These are phyloP conservation scores for Gliomastix tumulicola DNA, from an alignment of 2,329 filamentous ascomycete species.

Conservation along the genomic window DNA sequence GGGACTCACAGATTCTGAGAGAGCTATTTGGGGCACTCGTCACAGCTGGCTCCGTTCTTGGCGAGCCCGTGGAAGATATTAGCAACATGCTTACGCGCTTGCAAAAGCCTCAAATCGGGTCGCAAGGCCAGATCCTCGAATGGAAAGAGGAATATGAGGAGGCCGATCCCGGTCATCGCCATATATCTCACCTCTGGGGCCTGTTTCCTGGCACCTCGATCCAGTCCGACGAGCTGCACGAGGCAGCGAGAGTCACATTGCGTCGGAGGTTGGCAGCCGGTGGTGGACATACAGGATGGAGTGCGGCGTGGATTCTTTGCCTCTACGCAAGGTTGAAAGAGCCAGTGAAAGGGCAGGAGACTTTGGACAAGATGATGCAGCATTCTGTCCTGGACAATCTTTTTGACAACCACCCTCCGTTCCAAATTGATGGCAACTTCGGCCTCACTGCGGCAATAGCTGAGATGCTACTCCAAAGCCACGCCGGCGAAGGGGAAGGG, in stretches of 20 bases:
- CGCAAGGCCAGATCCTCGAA: constrained; percentile 28
- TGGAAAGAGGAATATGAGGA: constrained; percentile 29
- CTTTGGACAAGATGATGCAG: neutral
- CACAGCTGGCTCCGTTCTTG: neutral
- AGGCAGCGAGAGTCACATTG: constrained; percentile 19
- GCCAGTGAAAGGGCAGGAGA: constrained; percentile 16
- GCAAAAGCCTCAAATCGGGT: constrained; percentile 8
- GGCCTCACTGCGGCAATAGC: constrained; percentile 34
- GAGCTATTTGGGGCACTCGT: constrained; percentile 6
- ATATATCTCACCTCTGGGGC: constrained; percentile 42
- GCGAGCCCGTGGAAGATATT: constrained; percentile 3
- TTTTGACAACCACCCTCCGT: constrained; percentile 20
- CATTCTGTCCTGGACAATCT: constrained; percentile 19
- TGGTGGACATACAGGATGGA: constrained; percentile 44
- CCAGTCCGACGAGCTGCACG: constrained; percentile 12
- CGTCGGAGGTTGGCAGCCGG: constrained; percentile 19
- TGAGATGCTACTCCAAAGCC: constrained; percentile 35
- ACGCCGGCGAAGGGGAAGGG: constrained; percentile 8
- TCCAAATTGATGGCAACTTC: constrained; percentile 45
- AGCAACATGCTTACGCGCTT: constrained; percentile 7
- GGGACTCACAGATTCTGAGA: constrained; percentile 7
- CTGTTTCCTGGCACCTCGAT: constrained; percentile 33
- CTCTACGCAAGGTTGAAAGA: constrained; percentile 34
- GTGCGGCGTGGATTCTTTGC: constrained; percentile 41
- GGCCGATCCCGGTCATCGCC: constrained; percentile 39